Evolutionary conservation across 1,139 yeast genomes (phyloP).

Genomic region (Yamadazyma triangularis): DNA sequence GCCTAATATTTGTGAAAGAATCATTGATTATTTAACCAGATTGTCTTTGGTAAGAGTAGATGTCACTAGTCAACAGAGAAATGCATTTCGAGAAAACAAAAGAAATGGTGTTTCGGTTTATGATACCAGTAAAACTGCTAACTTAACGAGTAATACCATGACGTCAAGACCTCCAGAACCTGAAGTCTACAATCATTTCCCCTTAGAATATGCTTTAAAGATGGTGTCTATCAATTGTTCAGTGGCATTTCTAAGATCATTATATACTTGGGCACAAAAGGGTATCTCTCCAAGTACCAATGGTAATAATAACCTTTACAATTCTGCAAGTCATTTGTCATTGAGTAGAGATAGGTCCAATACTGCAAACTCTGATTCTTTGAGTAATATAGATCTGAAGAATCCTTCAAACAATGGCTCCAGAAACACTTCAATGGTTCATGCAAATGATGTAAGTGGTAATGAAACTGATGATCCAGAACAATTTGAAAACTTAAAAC

Average conservation of each 20-base stretch:
- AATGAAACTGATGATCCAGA: constrained; percentile 65
- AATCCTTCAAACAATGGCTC: constrained; percentile 9
- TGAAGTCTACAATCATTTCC: constrained; percentile 52
- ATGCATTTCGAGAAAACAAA: constrained; percentile 59
- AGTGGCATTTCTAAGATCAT: constrained; percentile 77
- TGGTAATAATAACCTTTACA: constrained; percentile 2
- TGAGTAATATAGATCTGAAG: constrained; percentile 14
- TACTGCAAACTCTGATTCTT: constrained; percentile 35
- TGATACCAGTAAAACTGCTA: constrained; percentile 68
- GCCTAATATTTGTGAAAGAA: constrained; percentile 82
- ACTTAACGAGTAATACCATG: constrained; percentile 67
- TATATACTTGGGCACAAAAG: constrained; percentile 85
- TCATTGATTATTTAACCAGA: constrained; percentile 73
- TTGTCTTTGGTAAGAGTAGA: constrained; percentile 70
- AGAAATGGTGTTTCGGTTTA: constrained; percentile 66
- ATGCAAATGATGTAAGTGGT: constrained; percentile 5
- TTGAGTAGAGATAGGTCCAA: constrained; percentile 35
- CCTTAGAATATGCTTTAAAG: constrained; percentile 79
- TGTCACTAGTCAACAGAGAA: constrained; percentile 64
- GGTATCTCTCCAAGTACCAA: constrained; percentile 33
- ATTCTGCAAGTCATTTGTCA: constrained; percentile 17
- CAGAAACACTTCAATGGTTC: constrained; percentile 31
- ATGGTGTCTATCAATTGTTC: constrained; percentile 76
- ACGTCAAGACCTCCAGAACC: constrained; percentile 60
- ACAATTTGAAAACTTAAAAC: constrained; percentile 82